phyloP scores from a whole-genome alignment of 73 alveolate genomes.

The Tetrahymena elliotti region DNA sequence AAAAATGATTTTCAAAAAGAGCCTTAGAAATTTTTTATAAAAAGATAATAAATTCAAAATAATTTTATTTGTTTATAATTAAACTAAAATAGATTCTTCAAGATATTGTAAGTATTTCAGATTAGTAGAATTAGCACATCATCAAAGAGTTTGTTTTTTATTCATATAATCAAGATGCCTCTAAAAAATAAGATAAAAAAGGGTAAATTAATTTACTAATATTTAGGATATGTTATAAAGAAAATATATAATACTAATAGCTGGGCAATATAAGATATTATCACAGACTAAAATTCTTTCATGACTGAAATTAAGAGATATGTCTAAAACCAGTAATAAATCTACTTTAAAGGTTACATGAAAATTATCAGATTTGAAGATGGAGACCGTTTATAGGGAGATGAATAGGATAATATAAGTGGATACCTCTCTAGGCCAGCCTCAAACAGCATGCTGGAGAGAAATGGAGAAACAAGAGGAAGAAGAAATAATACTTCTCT shows the following conservation, averaged over 20 bases:
- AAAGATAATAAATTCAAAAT: neutral
- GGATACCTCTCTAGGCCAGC: neutral
- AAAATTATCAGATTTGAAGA: constrained; percentile 26
- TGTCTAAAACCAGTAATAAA: neutral
- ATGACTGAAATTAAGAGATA: constrained; percentile 3
- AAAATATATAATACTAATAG: neutral
- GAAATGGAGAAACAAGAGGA: neutral
- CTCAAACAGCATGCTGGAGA: neutral
- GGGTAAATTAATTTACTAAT: neutral
- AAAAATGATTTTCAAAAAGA: neutral
- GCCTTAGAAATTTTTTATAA: neutral
- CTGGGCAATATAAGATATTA: constrained; percentile 18
- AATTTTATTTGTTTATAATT: too few relatives aligned
- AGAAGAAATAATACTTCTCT: neutral
- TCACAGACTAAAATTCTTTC: neutral
- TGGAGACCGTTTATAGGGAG: constrained; percentile 14
- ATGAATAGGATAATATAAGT: neutral
- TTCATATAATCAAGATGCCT: constrained; percentile 5
- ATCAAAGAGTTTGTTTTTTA: constrained; percentile 23
- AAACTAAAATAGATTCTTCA: neutral
- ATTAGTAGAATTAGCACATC: constrained; percentile 14
- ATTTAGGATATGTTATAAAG: too few relatives aligned
- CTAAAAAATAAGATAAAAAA: neutral
- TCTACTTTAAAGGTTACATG: constrained; percentile 39
- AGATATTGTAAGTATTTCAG: constrained; percentile 1